A percentile compares a stretch with the other conserved stretches of the same genome.
These are phyloP conservation scores for Nothopassalora personata DNA, from an alignment of 2,329 filamentous ascomycete genomes.

Conservation along the genomic window DNA sequence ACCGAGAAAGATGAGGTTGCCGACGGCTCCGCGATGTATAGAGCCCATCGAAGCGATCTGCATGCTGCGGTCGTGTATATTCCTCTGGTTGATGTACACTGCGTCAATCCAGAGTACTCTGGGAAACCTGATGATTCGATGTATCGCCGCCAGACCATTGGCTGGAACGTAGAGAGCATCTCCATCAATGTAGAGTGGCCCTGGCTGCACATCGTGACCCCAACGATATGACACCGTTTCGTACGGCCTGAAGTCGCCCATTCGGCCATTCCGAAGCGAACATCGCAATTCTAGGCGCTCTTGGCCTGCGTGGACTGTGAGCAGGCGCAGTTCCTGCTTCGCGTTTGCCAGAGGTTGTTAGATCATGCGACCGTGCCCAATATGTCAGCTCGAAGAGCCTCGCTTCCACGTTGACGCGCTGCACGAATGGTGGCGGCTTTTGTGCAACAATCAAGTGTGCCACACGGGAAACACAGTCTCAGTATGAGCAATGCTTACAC, in stretches of 20 bases:
- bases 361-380: too few species aligned
- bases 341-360: neutral
- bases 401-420: too few species aligned
- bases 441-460: too few species aligned
- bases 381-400: too few species aligned
- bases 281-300: neutral
- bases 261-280: neutral
- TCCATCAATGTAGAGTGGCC: neutral
- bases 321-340: conserved; percentile 1
- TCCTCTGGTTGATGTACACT: conserved; percentile 4
- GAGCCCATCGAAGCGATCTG: conserved; percentile 3
- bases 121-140: neutral
- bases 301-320: neutral
- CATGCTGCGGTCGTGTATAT: neutral
- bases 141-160: neutral
- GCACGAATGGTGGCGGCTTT: neutral
- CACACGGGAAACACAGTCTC: too few species aligned
- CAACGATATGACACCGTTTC: conserved; percentile 7
- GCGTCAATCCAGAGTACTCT: conserved; percentile 1
- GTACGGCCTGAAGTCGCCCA: neutral
- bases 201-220: neutral
- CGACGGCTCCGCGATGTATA: too few species aligned
- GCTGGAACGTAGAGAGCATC: neutral
- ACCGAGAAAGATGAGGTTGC: too few species aligned
- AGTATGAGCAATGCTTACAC: neutral